Conservation (phyloP, 345 rosid species). For the Rhodomyrtus tomentosa region DNA sequence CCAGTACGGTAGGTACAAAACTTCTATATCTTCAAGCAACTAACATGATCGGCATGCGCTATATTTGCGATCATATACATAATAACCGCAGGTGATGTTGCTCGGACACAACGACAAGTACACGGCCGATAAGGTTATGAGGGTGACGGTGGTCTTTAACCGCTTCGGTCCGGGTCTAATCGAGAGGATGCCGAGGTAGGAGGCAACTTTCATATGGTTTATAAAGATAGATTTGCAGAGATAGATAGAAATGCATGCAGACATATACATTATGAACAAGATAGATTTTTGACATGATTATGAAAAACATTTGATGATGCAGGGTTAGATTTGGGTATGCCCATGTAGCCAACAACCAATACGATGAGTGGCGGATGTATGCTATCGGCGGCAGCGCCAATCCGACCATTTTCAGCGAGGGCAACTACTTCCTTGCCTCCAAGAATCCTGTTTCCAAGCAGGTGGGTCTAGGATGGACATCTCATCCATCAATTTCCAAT, state of each 20-base stretch:
- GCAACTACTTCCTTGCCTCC: conserved; percentile 73
- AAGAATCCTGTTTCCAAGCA: conserved; percentile 31
- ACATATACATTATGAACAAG: background rate
- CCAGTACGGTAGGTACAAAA: background rate
- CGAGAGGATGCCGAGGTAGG: conserved; percentile 85
- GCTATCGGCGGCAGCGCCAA: conserved; percentile 90
- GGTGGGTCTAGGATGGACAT: conserved; percentile 17
- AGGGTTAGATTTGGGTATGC: conserved; percentile 75
- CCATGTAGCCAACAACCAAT: conserved; percentile 88
- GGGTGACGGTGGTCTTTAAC: conserved; percentile 75
- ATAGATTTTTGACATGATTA: background rate
- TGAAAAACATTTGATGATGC: background rate
- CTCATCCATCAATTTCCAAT: background rate
- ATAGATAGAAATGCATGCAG: background rate
- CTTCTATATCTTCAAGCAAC: background rate
- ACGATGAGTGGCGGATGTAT: conserved; percentile 89
- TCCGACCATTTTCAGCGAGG: conserved; percentile 90
- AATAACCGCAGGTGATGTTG: conserved; percentile 51
- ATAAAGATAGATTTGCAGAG: background rate
- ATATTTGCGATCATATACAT: background rate
- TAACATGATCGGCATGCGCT: background rate
- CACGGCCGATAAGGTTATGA: conserved; percentile 65
- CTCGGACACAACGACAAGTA: conserved; percentile 71
- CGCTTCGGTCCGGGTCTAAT: conserved; percentile 76
- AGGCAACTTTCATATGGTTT: background rate